phyloP scores from a whole-genome alignment of 331 rosid genomes.

The Quercus lobata region DNA sequence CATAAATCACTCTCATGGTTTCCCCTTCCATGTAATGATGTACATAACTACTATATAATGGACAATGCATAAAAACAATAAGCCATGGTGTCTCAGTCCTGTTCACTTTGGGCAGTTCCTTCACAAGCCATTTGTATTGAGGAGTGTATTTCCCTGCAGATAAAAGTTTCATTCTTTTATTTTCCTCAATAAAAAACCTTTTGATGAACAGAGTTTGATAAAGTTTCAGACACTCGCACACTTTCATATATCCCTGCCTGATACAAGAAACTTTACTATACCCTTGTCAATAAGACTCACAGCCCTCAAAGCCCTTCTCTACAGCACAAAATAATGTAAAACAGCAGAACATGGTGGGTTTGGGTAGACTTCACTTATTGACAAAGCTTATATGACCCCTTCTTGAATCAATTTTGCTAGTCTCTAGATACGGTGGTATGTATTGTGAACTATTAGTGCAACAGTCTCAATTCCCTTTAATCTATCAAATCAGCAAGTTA shows the following conservation, averaged over 20 bases:
- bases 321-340: background rate
- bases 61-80: conserved; percentile 45
- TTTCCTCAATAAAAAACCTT: background rate
- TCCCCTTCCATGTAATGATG: conserved; percentile 61
- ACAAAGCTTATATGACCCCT: background rate
- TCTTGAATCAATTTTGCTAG: background rate
- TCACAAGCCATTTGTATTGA: conserved; percentile 43
- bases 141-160: conserved; percentile 49
- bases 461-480: background rate
- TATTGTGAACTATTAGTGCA: background rate
- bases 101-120: conserved; percentile 43
- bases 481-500: background rate
- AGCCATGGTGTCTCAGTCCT: conserved; percentile 51
- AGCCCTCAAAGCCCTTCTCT: background rate
- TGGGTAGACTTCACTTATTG: background rate
- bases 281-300: background rate
- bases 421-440: background rate
- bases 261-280: background rate
- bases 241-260: background rate
- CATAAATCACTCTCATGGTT: conserved; percentile 47
- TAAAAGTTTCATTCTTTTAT: background rate
- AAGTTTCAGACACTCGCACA: background rate
- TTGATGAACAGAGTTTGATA: background rate
- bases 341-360: background rate
- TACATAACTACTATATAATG: conserved; percentile 43